Percentiles rank a stretch among this genome's conserved stretches.
Evolutionary conservation across 306 rosid species (phyloP).

Genomic region (Quercus mongolica): DNA sequence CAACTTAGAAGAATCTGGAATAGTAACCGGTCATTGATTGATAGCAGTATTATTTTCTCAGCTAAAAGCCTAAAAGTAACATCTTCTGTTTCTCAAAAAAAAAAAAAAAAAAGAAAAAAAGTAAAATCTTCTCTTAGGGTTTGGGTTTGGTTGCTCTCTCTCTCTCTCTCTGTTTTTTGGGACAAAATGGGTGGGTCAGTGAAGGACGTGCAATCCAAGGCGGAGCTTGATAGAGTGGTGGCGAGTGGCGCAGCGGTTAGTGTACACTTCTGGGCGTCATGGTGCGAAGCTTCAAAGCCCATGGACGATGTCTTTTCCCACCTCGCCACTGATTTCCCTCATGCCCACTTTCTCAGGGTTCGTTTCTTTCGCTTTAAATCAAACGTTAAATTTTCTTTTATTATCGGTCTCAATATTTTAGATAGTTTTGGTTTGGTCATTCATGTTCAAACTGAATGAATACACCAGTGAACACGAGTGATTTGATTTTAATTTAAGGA

Average conservation of each 20-base stretch:
- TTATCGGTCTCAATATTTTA: not conserved
- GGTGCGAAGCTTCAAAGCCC: slow-evolving; percentile 98
- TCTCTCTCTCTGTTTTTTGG: not conserved
- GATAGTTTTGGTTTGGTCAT: too few relatives aligned
- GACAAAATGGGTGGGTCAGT: slow-evolving; percentile 75
- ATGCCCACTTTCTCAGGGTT: slow-evolving; percentile 74
- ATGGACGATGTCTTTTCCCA: slow-evolving; percentile 89
- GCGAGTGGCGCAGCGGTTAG: slow-evolving; percentile 54
- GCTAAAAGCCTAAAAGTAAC: too few relatives aligned
- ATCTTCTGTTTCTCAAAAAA: too few relatives aligned
- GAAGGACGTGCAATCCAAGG: slow-evolving; percentile 63
- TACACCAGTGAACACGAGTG: too few relatives aligned
- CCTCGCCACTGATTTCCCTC: slow-evolving; percentile 81
- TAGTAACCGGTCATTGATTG: too few relatives aligned
- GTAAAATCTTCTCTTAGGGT: not conserved
- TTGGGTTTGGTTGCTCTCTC: not conserved
- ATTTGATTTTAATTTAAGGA: too few relatives aligned
- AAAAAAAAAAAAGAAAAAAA: too few relatives aligned
- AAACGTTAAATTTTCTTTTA: not conserved
- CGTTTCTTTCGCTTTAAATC: not conserved
- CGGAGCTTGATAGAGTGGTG: slow-evolving; percentile 58
- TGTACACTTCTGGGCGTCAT: slow-evolving; percentile 93
- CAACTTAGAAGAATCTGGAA: too few relatives aligned
- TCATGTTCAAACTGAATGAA: too few relatives aligned
- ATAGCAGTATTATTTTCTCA: too few relatives aligned